Conservation (phyloP, 208 protist species). For the Paratrypanosoma confusum region DNA sequence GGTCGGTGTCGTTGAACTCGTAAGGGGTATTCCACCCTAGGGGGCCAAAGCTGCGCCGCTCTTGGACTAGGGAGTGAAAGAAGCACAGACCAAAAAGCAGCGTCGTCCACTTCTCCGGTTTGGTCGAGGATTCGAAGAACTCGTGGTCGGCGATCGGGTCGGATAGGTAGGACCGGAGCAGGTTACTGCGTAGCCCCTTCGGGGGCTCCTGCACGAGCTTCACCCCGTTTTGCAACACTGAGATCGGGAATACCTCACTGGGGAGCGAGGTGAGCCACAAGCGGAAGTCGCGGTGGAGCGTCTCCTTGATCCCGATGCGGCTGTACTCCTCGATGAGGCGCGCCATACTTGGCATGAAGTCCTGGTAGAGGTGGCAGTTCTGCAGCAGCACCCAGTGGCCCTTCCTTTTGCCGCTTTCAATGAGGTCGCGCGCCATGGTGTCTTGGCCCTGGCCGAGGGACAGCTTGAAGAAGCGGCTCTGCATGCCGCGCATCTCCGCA, state of each 20-base stretch:
- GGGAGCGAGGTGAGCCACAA: slow-evolving; percentile 98
- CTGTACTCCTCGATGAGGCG: slow-evolving; percentile 90
- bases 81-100: slow-evolving; percentile 94
- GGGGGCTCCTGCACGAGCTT: slow-evolving; percentile 99
- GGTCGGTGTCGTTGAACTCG: slow-evolving; percentile 96
- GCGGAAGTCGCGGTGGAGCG: slow-evolving; percentile 92
- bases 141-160: slow-evolving; percentile 74
- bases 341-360: slow-evolving; percentile 91
- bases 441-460: slow-evolving; percentile 95
- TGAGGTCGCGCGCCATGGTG: slow-evolving; percentile 79
- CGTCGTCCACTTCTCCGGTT: slow-evolving; percentile 80
- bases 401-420: slow-evolving; percentile 72
- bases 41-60: slow-evolving; percentile 92
- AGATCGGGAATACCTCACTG: slow-evolving; percentile 94
- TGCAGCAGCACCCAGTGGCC: slow-evolving; percentile 94
- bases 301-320: slow-evolving; percentile 74
- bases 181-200: slow-evolving; percentile 93
- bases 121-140: slow-evolving; percentile 78
- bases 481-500: slow-evolving; percentile 83
- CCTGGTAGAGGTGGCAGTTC: slow-evolving; percentile 92
- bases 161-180: slow-evolving; percentile 90
- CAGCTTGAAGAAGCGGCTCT: slow-evolving; percentile 81
- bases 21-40: slow-evolving; percentile 96
- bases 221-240: slow-evolving; percentile 96
- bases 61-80: slow-evolving; percentile 95